phyloP scores from a whole-genome alignment of 73 alveolate species.

The Paramecium bursaria region DNA sequence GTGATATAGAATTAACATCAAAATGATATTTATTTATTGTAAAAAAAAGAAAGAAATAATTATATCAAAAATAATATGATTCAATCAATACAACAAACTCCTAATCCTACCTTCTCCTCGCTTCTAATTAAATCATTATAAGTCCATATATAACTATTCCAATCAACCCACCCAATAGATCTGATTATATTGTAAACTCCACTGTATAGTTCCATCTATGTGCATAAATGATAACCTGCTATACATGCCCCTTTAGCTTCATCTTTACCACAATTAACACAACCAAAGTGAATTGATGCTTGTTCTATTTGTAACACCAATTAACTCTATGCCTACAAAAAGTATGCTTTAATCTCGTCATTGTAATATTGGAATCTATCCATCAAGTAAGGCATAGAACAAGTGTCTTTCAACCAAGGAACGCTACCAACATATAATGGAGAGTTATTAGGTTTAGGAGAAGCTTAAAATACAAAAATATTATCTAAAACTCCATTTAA shows the following conservation, averaged over 20 bases:
- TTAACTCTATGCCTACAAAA: constrained; percentile 72
- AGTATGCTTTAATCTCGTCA: constrained; percentile 72
- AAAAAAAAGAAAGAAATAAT: background rate
- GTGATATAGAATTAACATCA: no score
- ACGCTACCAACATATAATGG: constrained; percentile 76
- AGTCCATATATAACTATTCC: constrained; percentile 64
- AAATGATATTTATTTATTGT: constrained; percentile 8
- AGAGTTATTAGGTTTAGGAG: constrained; percentile 62
- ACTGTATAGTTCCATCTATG: constrained; percentile 81
- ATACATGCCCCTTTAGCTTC: constrained; percentile 78
- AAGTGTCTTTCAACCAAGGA: constrained; percentile 76
- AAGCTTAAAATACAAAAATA: constrained; percentile 59
- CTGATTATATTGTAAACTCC: constrained; percentile 79
- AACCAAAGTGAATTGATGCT: constrained; percentile 76
- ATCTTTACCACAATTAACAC: constrained; percentile 73
- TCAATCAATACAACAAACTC: constrained; percentile 67
- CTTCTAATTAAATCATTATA: constrained; percentile 54
- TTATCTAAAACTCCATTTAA: constrained; percentile 85
- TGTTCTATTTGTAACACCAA: constrained; percentile 79
- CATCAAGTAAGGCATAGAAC: constrained; percentile 69
- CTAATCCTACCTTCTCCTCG: constrained; percentile 63
- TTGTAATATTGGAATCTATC: constrained; percentile 77
- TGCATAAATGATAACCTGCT: constrained; percentile 82
- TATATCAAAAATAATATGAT: constrained; percentile 14
- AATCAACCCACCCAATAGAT: constrained; percentile 81